phyloP scores from a whole-genome alignment of 2,329 filamentous ascomycete genomes.

The Monilinia laxa region DNA sequence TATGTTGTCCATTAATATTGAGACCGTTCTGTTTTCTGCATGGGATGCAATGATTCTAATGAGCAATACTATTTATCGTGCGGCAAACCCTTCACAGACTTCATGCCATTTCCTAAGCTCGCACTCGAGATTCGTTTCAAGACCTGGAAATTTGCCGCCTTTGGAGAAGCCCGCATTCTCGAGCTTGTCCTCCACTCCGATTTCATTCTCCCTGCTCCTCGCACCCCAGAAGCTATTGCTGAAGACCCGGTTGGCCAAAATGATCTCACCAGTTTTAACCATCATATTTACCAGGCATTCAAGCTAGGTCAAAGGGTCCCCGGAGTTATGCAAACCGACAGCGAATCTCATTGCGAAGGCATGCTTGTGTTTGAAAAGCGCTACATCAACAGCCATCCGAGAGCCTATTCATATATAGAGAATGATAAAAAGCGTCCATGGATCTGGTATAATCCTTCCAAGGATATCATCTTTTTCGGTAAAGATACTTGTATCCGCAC shows the following conservation, averaged over 20 bases:
- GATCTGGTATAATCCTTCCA: neutral
- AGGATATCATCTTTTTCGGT: neutral
- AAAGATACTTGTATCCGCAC: neutral
- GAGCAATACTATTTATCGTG: neutral
- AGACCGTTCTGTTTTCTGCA: too few relatives aligned
- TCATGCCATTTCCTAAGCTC: neutral
- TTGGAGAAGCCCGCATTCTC: neutral
- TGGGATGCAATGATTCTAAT: too few relatives aligned
- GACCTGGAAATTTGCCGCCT: neutral
- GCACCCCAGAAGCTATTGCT: too few relatives aligned
- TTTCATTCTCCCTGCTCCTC: fast-evolving
- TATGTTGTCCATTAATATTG: too few relatives aligned
- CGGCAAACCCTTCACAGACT: neutral
- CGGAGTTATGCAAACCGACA: neutral
- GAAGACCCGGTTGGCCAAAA: too few relatives aligned
- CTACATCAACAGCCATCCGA: neutral
- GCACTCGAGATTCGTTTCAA: neutral
- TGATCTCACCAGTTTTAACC: neutral
- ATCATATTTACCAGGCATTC: neutral
- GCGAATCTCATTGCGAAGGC: neutral
- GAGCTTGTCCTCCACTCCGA: neutral
- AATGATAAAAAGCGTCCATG: neutral
- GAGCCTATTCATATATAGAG: fast-evolving
- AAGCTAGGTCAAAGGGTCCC: neutral
- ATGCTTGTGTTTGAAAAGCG: neutral